Percentiles rank a stretch among this genome's conserved stretches.
phyloP scores from a whole-genome alignment of 768 basidiomycete genomes.

The Phylloporus arenicola region DNA sequence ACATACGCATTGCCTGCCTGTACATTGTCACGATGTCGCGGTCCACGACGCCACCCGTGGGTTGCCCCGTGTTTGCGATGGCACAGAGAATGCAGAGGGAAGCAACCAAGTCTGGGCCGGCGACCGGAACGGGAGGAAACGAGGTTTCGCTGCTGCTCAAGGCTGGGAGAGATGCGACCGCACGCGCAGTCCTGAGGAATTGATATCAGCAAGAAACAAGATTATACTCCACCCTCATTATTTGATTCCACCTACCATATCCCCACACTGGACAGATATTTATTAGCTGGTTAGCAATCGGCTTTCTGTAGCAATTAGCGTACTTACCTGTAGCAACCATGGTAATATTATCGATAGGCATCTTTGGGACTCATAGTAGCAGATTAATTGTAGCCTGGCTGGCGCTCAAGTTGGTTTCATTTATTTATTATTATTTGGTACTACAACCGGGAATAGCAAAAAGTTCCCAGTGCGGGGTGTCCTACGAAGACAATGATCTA shows the following conservation, averaged over 20 bases:
- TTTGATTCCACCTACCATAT: constrained; percentile 5
- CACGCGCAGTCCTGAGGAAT: constrained; percentile 48
- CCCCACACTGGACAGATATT: constrained; percentile 13
- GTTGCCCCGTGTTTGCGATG: constrained; percentile 54
- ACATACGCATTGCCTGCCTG: constrained; percentile 84
- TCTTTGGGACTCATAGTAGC: background rate
- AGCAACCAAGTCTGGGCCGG: constrained; percentile 43
- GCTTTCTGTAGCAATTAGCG: constrained; percentile 13
- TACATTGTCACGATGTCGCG: constrained; percentile 86
- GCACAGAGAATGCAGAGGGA: constrained; percentile 42
- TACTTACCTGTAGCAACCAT: constrained; percentile 21
- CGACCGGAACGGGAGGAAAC: constrained; percentile 88
- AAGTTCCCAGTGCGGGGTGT: background rate
- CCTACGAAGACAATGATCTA: too few relatives aligned
- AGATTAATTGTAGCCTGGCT: too few relatives aligned
- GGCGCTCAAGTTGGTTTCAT: background rate
- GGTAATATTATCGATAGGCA: background rate
- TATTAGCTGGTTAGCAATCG: constrained; percentile 15
- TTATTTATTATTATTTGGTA: background rate
- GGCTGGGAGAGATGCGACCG: constrained; percentile 84
- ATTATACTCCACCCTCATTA: constrained; percentile 6
- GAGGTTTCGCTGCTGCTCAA: constrained; percentile 78
- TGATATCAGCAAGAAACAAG: constrained; percentile 4
- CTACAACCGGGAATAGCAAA: background rate
- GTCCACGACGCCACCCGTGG: constrained; percentile 42